A percentile compares a stretch with the other conserved stretches of the same genome.
These are phyloP conservation scores for Vitis hybrid DNA, from an alignment of 177 flowering plant genomes.

Conservation along the genomic window DNA sequence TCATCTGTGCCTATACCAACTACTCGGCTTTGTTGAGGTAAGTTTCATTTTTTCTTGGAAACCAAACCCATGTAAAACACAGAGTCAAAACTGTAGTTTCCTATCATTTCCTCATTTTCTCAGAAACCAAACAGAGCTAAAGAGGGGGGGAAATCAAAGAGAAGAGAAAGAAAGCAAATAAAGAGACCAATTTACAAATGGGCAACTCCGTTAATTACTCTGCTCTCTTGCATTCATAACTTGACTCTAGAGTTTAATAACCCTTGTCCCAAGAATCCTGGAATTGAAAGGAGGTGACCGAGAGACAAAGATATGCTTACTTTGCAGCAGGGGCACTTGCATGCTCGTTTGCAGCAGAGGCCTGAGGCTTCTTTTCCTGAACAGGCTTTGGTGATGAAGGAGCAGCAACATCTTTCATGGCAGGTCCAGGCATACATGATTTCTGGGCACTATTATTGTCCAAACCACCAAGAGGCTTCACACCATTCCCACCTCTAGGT, in stretches of 20 bases:
- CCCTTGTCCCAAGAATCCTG: too few species aligned
- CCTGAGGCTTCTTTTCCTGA: slow-evolving; percentile 31
- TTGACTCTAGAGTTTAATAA: too few species aligned
- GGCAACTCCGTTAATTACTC: too few species aligned
- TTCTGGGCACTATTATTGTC: slow-evolving; percentile 12
- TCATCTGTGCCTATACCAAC: background rate
- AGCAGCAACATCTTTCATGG: slow-evolving; percentile 26
- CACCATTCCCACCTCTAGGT: slow-evolving; percentile 25
- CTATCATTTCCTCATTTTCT: background rate
- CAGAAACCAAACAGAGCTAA: background rate
- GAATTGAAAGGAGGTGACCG: background rate
- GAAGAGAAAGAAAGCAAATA: too few species aligned
- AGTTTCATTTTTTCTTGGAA: background rate
- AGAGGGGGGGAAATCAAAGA: background rate
- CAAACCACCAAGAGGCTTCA: slow-evolving; percentile 12
- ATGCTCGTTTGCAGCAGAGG: slow-evolving; percentile 22
- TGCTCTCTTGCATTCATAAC: too few species aligned
- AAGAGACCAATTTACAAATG: too few species aligned
- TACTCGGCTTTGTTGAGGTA: background rate
- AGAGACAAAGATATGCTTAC: slow-evolving; percentile 23
- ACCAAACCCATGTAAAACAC: background rate
- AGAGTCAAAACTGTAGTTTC: too few species aligned
- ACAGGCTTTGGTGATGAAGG: slow-evolving; percentile 25
- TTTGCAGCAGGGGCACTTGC: slow-evolving; percentile 46
- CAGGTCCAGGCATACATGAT: slow-evolving; percentile 12